Conservation (phyloP, 1,284 basidiomycete species). For the Ceratobasidium theobromae region DNA sequence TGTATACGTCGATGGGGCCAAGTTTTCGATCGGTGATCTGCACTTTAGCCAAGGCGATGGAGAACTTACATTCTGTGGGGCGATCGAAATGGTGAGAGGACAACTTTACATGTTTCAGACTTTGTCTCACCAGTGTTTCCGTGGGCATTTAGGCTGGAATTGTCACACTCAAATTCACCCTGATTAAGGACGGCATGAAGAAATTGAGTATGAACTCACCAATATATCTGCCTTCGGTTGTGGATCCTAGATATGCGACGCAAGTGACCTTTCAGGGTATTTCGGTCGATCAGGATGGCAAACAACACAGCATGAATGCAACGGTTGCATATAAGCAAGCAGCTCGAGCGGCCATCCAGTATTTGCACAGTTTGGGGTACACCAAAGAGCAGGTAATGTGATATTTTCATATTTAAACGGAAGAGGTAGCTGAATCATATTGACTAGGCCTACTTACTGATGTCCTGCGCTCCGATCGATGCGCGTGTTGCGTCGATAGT, state of each 20-base stretch:
- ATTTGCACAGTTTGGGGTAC: constrained; percentile 52
- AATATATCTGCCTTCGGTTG: constrained; percentile 74
- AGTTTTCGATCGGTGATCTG: constrained; percentile 75
- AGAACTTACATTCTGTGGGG: constrained; percentile 73
- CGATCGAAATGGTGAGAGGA: constrained; percentile 66
- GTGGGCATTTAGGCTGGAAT: constrained; percentile 61
- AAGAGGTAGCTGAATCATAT: not conserved
- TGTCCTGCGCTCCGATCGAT: constrained; percentile 75
- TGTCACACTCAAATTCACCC: constrained; percentile 69
- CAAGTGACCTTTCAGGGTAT: constrained; percentile 74
- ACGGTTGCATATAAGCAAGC: constrained; percentile 80
- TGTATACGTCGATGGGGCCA: constrained; percentile 74
- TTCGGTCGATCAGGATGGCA: constrained; percentile 71
- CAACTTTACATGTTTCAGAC: not conserved
- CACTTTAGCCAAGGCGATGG: constrained; percentile 81
- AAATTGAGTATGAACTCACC: constrained; percentile 75
- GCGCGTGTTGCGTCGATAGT: constrained; percentile 74
- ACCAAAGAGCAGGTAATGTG: constrained; percentile 56
- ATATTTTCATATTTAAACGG: not conserved
- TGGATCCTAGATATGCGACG: constrained; percentile 71
- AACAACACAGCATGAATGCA: constrained; percentile 76
- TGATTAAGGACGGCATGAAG: constrained; percentile 74
- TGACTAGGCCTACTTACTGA: constrained; percentile 53
- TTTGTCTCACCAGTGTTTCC: constrained; percentile 36
- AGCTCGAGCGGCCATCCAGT: constrained; percentile 71